phyloP scores from a whole-genome alignment of 331 rosid species.

The Acacia concinna region DNA sequence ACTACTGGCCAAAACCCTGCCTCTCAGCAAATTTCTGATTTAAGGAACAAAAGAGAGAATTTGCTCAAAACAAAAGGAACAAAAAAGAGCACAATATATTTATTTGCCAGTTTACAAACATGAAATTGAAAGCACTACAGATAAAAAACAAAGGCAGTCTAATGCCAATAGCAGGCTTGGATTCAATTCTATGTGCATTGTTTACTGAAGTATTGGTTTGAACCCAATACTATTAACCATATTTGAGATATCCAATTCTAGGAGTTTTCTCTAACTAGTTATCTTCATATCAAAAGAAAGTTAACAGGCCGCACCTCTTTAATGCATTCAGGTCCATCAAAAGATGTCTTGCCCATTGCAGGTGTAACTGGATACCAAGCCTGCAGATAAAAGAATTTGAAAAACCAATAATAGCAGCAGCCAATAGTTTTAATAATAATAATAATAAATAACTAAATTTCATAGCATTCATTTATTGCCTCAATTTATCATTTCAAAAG shows the following conservation, averaged over 20 bases:
- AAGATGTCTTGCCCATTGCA: slow-evolving; percentile 82
- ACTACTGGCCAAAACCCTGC: not conserved
- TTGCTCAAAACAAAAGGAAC: not conserved
- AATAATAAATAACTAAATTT: not conserved
- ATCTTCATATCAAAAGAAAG: not conserved
- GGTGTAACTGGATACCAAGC: slow-evolving; percentile 88
- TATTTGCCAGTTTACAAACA: not conserved
- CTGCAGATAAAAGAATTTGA: slow-evolving; percentile 39
- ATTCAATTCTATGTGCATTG: not conserved
- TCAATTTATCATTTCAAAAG: slow-evolving; percentile 16
- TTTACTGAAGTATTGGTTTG: not conserved
- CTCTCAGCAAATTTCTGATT: not conserved
- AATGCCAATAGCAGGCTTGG: not conserved
- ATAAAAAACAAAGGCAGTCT: not conserved
- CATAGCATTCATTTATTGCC: not conserved
- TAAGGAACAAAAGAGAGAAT: slow-evolving; percentile 7
- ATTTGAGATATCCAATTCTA: slow-evolving; percentile 3
- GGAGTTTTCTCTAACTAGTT: slow-evolving; percentile 2
- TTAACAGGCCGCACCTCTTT: slow-evolving; percentile 57
- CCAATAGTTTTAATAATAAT: not conserved
- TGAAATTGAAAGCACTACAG: not conserved
- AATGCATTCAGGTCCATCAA: slow-evolving; percentile 84
- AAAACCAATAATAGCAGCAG: not conserved
- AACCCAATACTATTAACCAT: not conserved
- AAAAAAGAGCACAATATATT: not conserved